Percentiles rank a stretch among this genome's conserved stretches.
Evolutionary conservation across 2,329 filamentous ascomycete species (phyloP).

Genomic region (Grosmannia serpens): DNA sequence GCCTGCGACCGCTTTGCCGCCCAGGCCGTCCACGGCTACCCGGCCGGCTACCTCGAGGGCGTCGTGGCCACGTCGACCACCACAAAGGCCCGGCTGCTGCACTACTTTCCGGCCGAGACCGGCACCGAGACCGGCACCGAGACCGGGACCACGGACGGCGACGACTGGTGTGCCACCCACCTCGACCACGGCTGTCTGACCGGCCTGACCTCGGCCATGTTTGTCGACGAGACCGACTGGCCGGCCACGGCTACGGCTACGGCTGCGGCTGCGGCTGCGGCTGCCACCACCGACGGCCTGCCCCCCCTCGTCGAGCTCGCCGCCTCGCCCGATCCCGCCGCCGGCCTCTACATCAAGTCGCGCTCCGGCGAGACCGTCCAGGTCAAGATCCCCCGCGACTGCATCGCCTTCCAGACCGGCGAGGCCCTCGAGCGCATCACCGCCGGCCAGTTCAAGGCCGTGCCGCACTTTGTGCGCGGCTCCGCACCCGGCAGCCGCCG

Average conservation of each 20-base stretch:
- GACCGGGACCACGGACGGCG: slow-evolving; percentile 39
- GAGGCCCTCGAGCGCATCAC: slow-evolving; percentile 88
- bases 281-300: slow-evolving; percentile 11
- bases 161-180: slow-evolving; percentile 91
- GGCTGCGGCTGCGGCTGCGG: slow-evolving; percentile 9
- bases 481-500: slow-evolving; percentile 36
- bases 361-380: slow-evolving; percentile 75
- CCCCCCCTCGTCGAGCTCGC: slow-evolving; percentile 57
- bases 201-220: slow-evolving; percentile 90
- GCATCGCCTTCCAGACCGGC: slow-evolving; percentile 91
- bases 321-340: slow-evolving; percentile 66
- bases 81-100: slow-evolving; percentile 81
- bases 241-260: not conserved
- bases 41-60: slow-evolving; percentile 66
- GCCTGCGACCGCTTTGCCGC: slow-evolving; percentile 81
- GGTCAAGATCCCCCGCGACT: slow-evolving; percentile 81
- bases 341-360: slow-evolving; percentile 90
- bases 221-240: slow-evolving; percentile 60
- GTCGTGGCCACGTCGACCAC: slow-evolving; percentile 78
- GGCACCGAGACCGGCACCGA: not conserved
- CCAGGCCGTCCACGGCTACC: slow-evolving; percentile 67
- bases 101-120: slow-evolving; percentile 67
- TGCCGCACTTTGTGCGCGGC: slow-evolving; percentile 89
- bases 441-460: slow-evolving; percentile 79
- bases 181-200: slow-evolving; percentile 91